Percentiles rank a stretch among this genome's conserved stretches.
These are phyloP conservation scores for Tilletiaria anomala DNA, from an alignment of 1,284 basidiomycete species.

Conservation along the genomic window DNA sequence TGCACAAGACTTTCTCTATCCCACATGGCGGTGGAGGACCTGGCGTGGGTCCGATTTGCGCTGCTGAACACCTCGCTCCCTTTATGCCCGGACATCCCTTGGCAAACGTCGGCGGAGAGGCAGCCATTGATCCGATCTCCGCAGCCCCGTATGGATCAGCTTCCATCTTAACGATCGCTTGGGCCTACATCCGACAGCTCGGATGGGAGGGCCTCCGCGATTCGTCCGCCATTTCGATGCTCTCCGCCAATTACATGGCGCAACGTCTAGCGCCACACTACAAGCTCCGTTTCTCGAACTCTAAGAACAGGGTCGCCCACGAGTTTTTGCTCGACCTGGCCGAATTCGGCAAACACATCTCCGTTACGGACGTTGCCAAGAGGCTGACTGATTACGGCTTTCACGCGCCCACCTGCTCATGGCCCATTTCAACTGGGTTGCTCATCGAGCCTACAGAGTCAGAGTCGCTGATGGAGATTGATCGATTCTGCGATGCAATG, in stretches of 20 bases:
- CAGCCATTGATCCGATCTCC: slow-evolving; percentile 72
- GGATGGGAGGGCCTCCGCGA: slow-evolving; percentile 74
- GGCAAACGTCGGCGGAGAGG: slow-evolving; percentile 53
- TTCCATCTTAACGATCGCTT: slow-evolving; percentile 88
- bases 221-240: slow-evolving; percentile 69
- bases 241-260: slow-evolving; percentile 96
- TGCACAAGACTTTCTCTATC: slow-evolving; percentile 91
- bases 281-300: slow-evolving; percentile 75
- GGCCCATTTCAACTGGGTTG: slow-evolving; percentile 36
- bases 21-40: slow-evolving; percentile 96
- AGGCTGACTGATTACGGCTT: slow-evolving; percentile 54
- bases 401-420: slow-evolving; percentile 35
- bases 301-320: slow-evolving; percentile 79
- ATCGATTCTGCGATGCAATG: slow-evolving; percentile 86
- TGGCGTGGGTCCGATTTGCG: slow-evolving; percentile 88
- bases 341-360: slow-evolving; percentile 74
- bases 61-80: slow-evolving; percentile 77
- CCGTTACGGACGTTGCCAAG: slow-evolving; percentile 91
- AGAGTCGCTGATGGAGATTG: slow-evolving; percentile 31
- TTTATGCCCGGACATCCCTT: slow-evolving; percentile 88
- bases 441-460: slow-evolving; percentile 37
- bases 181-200: slow-evolving; percentile 71
- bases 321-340: slow-evolving; percentile 88
- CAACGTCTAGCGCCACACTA: slow-evolving; percentile 71
- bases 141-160: slow-evolving; percentile 88